Evolutionary conservation across 108 stramenopile species (phyloP).

Genomic region (Skeletonema marinoi): DNA sequence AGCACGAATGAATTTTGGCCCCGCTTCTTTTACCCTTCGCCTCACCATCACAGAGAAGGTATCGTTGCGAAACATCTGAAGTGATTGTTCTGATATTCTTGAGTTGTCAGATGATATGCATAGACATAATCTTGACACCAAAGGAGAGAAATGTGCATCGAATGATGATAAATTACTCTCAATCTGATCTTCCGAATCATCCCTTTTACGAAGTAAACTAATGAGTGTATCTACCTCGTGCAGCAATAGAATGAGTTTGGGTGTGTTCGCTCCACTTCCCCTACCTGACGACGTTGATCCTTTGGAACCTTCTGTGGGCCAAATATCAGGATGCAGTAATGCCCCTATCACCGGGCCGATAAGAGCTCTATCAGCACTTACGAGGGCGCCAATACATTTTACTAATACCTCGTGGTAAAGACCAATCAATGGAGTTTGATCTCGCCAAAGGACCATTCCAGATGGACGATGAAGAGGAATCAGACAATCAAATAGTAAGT

Average conservation of each 20-base stretch:
- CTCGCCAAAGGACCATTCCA: conserved; percentile 86
- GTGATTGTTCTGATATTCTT: conserved; percentile 68
- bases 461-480: conserved; percentile 79
- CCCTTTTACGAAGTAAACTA: conserved; percentile 33
- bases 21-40: conserved; percentile 30
- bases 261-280: conserved; percentile 58
- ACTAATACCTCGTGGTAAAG: conserved; percentile 82
- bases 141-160: conserved; percentile 33
- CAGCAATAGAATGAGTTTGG: conserved; percentile 77
- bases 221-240: conserved; percentile 85
- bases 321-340: conserved; percentile 74
- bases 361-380: conserved; percentile 40
- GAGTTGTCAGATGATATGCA: conserved; percentile 87
- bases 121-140: conserved; percentile 44
- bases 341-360: conserved; percentile 51
- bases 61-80: conserved; percentile 70
- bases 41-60: conserved; percentile 52
- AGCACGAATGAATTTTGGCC: conserved; percentile 58
- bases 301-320: conserved; percentile 48
- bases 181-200: conserved; percentile 13
- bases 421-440: conserved; percentile 75
- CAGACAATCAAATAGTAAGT: conserved; percentile 63
- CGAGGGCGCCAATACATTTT: conserved; percentile 64
- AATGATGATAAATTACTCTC: conserved; percentile 16
- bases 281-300: conserved; percentile 8